These are phyloP conservation scores for Pharus latifolius DNA, from an alignment of 176 grass and related monocot species.

Conservation along the genomic window DNA sequence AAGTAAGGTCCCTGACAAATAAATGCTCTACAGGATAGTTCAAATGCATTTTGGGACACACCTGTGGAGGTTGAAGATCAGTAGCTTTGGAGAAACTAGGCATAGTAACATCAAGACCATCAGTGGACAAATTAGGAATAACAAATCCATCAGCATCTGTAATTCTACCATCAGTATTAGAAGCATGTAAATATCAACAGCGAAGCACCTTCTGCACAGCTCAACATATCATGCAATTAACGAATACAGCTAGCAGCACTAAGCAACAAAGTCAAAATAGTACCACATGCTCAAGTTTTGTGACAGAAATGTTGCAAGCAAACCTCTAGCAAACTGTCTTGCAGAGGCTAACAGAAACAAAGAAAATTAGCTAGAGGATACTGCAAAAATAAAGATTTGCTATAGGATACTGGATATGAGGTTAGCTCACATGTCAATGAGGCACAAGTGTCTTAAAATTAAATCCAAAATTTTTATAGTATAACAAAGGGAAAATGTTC, in stretches of 20 bases:
- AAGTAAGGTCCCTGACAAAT: neutral
- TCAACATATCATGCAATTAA: neutral
- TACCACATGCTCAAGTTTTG: neutral
- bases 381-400: too few relatives aligned
- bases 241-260: neutral
- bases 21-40: neutral
- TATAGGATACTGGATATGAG: too few relatives aligned
- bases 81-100: constrained; percentile 17
- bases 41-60: neutral
- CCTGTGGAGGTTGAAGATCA: constrained; percentile 38
- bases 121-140: constrained; percentile 56
- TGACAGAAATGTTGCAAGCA: neutral
- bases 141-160: constrained; percentile 82
- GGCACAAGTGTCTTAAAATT: too few relatives aligned
- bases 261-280: neutral
- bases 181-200: neutral
- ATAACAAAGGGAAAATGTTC: too few relatives aligned
- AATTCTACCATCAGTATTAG: constrained; percentile 6
- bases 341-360: neutral
- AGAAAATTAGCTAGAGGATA: neutral
- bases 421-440: too few relatives aligned
- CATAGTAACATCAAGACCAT: constrained; percentile 24
- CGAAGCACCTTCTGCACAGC: neutral
- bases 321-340: neutral
- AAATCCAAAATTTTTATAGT: too few relatives aligned